Base-by-base conservation (phyloP, 768 basidiomycete species). In the Lanmaoa pseudosensibilis region DNA sequence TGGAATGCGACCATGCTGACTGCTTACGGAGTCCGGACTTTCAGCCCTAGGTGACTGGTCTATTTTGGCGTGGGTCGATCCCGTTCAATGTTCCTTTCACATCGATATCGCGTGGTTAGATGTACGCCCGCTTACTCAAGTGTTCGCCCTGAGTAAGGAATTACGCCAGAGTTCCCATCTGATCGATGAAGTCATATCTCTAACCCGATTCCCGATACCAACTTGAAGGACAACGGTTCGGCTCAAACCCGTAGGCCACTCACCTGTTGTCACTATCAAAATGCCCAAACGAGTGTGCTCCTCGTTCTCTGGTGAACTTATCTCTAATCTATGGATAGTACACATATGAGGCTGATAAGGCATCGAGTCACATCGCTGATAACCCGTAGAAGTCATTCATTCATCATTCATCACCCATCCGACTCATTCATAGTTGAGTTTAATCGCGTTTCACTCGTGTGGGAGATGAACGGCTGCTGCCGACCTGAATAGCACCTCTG, bases 281-380 rank as follows among this genome's bases (percentile, higher is more conserved):
- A 19, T 54, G 34, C 55, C 55, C 15, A 46, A 59, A 49, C 23
- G 47, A 58, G 53, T 5, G 3, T 33, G 8, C 9, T 16, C 44
- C 40, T 40, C 39, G 34, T 38, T 34, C 48, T 38, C 50, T 40
- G 21, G 23, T 8, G 40, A 36, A 52, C 32, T 37, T 18, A 38
- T 52, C 44, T 40, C 37, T 30, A 0, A 36, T 48, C 41, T 7
- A 38, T 32, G 18, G 25, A 9, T 34, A n/a, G n/a, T 11, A n/a
- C 37, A 37, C 41, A 52, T 44, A 43, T 5, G 46, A 6, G 34
- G 46, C 25, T 56, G 62, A 67, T 66, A 62, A 57, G 57, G 39
- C 33, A 55, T 65, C 32, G 52, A 55, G 57, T 64, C 67, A 64
- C n/a, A 50, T 33, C 55, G 25, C 45, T 30, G 41, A 61, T 46